A percentile compares a stretch with the other conserved stretches of the same genome.
Conservation (phyloP, 495 filamentous ascomycete species). For the Tuber borchii region DNA sequence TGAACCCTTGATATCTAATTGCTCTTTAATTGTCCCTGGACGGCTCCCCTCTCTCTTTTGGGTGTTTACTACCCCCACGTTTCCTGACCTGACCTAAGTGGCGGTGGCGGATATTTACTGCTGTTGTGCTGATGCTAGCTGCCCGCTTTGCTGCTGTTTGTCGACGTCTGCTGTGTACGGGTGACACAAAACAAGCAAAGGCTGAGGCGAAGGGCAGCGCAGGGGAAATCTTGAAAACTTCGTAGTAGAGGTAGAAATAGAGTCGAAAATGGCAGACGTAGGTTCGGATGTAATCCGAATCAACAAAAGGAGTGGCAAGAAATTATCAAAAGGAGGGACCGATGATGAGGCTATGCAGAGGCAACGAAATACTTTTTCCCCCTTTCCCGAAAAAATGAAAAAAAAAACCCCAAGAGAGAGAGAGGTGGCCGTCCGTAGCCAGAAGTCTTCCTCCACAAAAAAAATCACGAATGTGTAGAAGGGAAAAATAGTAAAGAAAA, state of each 20-base stretch:
- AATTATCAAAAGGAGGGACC: neutral
- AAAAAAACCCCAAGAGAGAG: neutral
- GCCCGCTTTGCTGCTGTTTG: neutral
- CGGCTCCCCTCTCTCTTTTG: neutral
- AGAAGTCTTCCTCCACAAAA: neutral
- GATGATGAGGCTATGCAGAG: slow-evolving; percentile 17
- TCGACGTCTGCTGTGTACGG: neutral
- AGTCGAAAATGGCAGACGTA: neutral
- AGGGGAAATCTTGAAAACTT: slow-evolving; percentile 8
- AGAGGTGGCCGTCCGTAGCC: neutral
- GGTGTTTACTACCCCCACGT: neutral
- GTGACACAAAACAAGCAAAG: slow-evolving; percentile 19
- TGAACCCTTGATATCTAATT: slow-evolving; percentile 13
- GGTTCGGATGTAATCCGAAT: neutral
- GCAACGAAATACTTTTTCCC: neutral
- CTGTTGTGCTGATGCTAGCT: slow-evolving; percentile 10
- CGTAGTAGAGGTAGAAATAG: slow-evolving; percentile 19
- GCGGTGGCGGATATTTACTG: slow-evolving; percentile 18
- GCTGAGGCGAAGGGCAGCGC: slow-evolving; percentile 13
- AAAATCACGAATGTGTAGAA: neutral
- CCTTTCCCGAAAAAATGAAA: neutral
- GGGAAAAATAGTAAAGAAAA: neutral
- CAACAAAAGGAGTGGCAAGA: neutral
- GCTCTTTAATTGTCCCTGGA: neutral
- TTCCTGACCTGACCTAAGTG: neutral